A percentile compares a stretch with the other conserved stretches of the same genome.
Conservation (phyloP, 2,329 filamentous ascomycete genomes). For the Fusarium vanettenii region DNA sequence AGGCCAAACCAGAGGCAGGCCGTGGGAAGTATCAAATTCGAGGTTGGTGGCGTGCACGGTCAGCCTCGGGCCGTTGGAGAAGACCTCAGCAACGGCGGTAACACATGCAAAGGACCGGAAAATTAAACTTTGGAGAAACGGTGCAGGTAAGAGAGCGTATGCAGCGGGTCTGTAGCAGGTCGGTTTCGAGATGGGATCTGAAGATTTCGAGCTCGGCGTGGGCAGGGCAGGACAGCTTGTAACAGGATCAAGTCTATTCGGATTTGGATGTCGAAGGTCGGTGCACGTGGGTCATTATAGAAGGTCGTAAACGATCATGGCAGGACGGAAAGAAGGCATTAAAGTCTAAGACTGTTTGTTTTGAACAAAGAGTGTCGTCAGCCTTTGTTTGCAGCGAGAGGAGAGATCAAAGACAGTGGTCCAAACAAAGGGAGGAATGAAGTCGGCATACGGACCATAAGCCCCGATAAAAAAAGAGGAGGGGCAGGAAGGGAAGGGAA, state of each 20-base stretch:
- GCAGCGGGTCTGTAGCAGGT: slow-evolving; percentile 3
- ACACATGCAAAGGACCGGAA: slow-evolving; percentile 33
- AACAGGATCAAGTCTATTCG: slow-evolving; percentile 36
- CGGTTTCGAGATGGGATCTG: slow-evolving; percentile 10
- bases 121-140: slow-evolving; percentile 7
- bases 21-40: slow-evolving; percentile 25
- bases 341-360: slow-evolving; percentile 41
- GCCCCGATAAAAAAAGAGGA: slow-evolving; percentile 41
- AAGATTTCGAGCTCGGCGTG: slow-evolving; percentile 30
- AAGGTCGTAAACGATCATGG: slow-evolving; percentile 42
- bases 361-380: slow-evolving; percentile 34
- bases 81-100: slow-evolving; percentile 25
- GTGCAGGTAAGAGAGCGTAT: background rate
- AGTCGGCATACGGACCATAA: slow-evolving; percentile 37
- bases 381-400: slow-evolving; percentile 31
- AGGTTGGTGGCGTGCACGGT: slow-evolving; percentile 37
- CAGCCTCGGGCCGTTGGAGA: slow-evolving; percentile 23
- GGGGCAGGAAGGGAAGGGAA: slow-evolving; percentile 34
- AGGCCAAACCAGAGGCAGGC: slow-evolving; percentile 34
- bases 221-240: slow-evolving; percentile 21
- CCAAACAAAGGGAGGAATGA: slow-evolving; percentile 37
- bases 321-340: slow-evolving; percentile 42
- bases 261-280: slow-evolving; percentile 37
- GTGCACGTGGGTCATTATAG: slow-evolving; percentile 43
- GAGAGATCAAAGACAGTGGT: slow-evolving; percentile 18